A percentile compares a stretch with the other conserved stretches of the same genome.
phyloP scores from a whole-genome alignment of 2,329 filamentous ascomycete genomes.

The Fusarium odoratissimum region DNA sequence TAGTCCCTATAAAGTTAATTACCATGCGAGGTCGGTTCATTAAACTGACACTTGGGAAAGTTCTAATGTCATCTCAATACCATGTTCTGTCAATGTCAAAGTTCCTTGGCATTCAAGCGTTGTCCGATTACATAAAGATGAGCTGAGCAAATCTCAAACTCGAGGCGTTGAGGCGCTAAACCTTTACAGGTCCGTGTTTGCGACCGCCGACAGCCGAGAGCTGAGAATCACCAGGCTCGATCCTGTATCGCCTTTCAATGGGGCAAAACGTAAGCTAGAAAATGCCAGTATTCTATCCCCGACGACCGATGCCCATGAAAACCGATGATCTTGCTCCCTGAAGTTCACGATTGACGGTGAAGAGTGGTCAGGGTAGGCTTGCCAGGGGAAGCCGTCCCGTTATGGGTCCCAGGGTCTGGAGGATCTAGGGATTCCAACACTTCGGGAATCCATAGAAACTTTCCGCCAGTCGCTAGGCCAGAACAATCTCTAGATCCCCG shows the following conservation, averaged over 20 bases:
- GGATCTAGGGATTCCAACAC: background rate
- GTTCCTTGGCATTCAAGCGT: background rate
- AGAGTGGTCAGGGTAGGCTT: background rate
- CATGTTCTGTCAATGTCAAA: background rate
- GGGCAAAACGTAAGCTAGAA: background rate
- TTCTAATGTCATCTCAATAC: background rate
- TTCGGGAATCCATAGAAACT: background rate
- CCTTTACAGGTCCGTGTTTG: background rate
- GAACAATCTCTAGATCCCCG: background rate
- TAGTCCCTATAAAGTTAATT: background rate
- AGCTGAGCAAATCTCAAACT: constrained; percentile 3
- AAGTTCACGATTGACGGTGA: background rate
- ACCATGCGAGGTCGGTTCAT: background rate
- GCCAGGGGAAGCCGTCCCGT: background rate
- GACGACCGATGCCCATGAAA: background rate
- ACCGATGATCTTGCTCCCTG: background rate
- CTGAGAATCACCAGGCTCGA: background rate
- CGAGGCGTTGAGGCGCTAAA: background rate
- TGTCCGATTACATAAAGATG: background rate
- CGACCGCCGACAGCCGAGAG: background rate
- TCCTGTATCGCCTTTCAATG: background rate
- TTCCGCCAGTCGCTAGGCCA: background rate
- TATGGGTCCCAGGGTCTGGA: background rate
- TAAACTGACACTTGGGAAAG: background rate
- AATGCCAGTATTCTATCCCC: background rate